A percentile compares a stretch with the other conserved stretches of the same genome.
Evolutionary conservation across 2,329 filamentous ascomycete species (phyloP).

Genomic region (Allantophomopsis cytisporea): DNA sequence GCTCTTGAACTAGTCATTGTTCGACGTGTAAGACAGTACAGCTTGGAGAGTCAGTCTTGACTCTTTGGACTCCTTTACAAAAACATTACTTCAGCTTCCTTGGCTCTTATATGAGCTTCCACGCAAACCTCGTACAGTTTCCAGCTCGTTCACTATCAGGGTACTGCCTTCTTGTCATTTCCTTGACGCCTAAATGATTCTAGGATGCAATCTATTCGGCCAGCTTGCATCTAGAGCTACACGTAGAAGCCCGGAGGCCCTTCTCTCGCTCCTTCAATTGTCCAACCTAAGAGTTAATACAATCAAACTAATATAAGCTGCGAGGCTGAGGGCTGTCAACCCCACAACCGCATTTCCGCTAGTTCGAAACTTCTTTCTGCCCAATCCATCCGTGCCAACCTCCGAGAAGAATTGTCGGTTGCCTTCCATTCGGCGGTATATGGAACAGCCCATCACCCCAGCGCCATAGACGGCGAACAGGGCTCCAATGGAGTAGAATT

Average conservation of each 20-base stretch:
- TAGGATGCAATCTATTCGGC: too few species aligned
- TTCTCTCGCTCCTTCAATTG: slow-evolving; percentile 4
- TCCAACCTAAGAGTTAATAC: slow-evolving; percentile 33
- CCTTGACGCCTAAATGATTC: too few species aligned
- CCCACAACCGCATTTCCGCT: slow-evolving; percentile 48
- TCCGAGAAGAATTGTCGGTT: slow-evolving; percentile 83
- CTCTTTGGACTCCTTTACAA: too few species aligned
- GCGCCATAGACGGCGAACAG: slow-evolving; percentile 87
- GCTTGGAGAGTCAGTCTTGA: too few species aligned
- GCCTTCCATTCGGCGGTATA: slow-evolving; percentile 80
- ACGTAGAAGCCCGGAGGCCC: neutral
- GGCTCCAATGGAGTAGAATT: slow-evolving; percentile 96
- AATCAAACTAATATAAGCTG: slow-evolving; percentile 42
- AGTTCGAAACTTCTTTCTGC: slow-evolving; percentile 44
- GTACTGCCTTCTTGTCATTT: too few species aligned
- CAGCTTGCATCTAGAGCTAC: too few species aligned
- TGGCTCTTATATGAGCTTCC: too few species aligned
- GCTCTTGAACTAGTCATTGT: too few species aligned
- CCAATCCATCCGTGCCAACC: slow-evolving; percentile 21
- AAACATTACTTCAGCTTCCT: too few species aligned
- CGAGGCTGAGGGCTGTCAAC: slow-evolving; percentile 40
- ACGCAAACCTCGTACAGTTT: too few species aligned
- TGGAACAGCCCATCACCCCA: slow-evolving; percentile 68
- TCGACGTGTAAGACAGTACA: too few species aligned
- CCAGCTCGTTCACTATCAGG: too few species aligned